Evolutionary conservation across 805 yeast species (phyloP).

Genomic region (Barnettozyma sucrosica): DNA sequence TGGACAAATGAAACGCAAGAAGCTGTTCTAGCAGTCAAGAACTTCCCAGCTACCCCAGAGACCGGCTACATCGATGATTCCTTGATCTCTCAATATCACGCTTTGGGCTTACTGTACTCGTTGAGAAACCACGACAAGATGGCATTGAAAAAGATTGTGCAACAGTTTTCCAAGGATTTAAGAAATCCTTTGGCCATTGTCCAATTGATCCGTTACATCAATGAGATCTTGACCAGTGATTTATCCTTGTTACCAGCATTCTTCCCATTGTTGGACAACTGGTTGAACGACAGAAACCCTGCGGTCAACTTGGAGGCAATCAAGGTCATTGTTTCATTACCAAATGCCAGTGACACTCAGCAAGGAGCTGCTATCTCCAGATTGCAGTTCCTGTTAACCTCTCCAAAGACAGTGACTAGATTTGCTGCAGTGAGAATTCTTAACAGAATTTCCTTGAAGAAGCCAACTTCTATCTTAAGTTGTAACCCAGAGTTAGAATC

Average conservation of each 20-base stretch:
- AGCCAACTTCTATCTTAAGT: slow-evolving; percentile 71
- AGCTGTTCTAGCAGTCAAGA: slow-evolving; percentile 55
- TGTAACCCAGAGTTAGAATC: slow-evolving; percentile 84
- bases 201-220: slow-evolving; percentile 78
- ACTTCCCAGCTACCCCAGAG: slow-evolving; percentile 34
- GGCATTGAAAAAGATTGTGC: slow-evolving; percentile 87
- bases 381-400: slow-evolving; percentile 71
- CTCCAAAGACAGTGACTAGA: slow-evolving; percentile 84
- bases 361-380: slow-evolving; percentile 66
- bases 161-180: slow-evolving; percentile 61
- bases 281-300: slow-evolving; percentile 77
- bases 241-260: slow-evolving; percentile 50
- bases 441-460: slow-evolving; percentile 74
- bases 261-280: slow-evolving; percentile 58
- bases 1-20: slow-evolving; percentile 94
- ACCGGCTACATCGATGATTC: slow-evolving; percentile 58
- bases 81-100: slow-evolving; percentile 89
- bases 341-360: slow-evolving; percentile 51
- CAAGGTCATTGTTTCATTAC: slow-evolving; percentile 38
- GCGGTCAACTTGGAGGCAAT: slow-evolving; percentile 91
- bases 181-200: slow-evolving; percentile 80
- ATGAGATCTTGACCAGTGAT: slow-evolving; percentile 68
- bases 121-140: slow-evolving; percentile 87
- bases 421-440: slow-evolving; percentile 91
- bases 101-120: slow-evolving; percentile 83